phyloP scores from a whole-genome alignment of 371 early-diverging fungal genomes.

The Rhizopus microsporus region DNA sequence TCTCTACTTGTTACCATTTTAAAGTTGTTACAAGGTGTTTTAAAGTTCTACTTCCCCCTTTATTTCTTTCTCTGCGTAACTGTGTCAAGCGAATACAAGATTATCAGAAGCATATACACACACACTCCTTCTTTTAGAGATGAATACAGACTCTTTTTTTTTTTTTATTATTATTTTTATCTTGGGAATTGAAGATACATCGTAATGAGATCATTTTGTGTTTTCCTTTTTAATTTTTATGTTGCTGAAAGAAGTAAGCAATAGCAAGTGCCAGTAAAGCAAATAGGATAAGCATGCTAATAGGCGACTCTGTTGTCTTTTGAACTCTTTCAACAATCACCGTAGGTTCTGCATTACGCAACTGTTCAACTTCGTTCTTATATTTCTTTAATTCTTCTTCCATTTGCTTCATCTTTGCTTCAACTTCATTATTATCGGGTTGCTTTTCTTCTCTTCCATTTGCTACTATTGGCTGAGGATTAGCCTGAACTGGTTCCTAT shows the following conservation, averaged over 20 bases:
- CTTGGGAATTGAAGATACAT: background rate
- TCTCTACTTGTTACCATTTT: no score
- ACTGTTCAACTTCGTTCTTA: constrained; percentile 12
- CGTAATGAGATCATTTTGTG: background rate
- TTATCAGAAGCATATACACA: no score
- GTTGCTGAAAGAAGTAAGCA: constrained; percentile 20
- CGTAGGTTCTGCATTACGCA: constrained; percentile 8
- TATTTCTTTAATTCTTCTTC: constrained; percentile 18
- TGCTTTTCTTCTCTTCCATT: background rate
- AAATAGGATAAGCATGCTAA: constrained; percentile 19
- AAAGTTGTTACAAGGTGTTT: no score
- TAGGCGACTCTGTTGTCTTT: constrained; percentile 9
- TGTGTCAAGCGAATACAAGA: no score
- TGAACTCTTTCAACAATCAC: constrained; percentile 9
- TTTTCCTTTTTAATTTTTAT: background rate
- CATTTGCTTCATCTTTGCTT: constrained; percentile 17
- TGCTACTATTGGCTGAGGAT: background rate
- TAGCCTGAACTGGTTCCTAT: no score
- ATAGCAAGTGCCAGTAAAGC: constrained; percentile 18
- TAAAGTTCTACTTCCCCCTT: no score
- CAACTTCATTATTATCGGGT: background rate
- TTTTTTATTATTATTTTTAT: background rate
- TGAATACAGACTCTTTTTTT: no score
- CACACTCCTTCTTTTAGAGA: no score
- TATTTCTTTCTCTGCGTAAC: no score